Evolutionary conservation across 148 eudicot species (phyloP).

Genomic region (Vaccinium macrocarpon): DNA sequence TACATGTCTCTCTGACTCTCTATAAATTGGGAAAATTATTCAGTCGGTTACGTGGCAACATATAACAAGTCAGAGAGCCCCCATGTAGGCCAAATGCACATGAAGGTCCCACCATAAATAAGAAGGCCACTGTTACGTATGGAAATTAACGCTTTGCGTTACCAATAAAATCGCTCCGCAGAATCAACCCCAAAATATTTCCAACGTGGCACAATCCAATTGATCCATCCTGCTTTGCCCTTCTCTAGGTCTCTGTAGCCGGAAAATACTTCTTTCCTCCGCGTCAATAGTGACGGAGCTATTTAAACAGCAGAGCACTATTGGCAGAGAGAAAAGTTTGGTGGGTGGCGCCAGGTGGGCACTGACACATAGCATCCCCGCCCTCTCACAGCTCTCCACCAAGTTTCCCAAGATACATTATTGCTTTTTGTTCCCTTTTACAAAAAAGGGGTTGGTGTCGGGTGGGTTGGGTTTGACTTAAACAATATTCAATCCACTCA

Average conservation of each 20-base stretch:
- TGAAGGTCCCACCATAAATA: background rate
- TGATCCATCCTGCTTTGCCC: too few species aligned
- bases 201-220: background rate
- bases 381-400: slow-evolving; percentile 20
- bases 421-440: too few species aligned
- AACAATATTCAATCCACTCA: too few species aligned
- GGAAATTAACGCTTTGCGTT: background rate
- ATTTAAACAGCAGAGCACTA: slow-evolving; percentile 13
- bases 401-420: too few species aligned
- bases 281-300: background rate
- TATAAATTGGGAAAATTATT: too few species aligned
- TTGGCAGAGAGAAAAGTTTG: background rate
- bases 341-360: background rate
- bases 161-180: background rate
- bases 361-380: slow-evolving; percentile 25
- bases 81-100: slow-evolving; percentile 4
- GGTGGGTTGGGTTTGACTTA: too few species aligned
- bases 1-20: too few species aligned
- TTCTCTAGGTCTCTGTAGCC: background rate
- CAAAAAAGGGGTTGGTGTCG: too few species aligned
- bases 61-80: background rate
- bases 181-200: background rate
- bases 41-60: background rate
- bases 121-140: background rate
- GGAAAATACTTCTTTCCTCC: background rate